Conservation (phyloP, 164 flowering plant genomes). For the Dillenia suffruticosa region DNA sequence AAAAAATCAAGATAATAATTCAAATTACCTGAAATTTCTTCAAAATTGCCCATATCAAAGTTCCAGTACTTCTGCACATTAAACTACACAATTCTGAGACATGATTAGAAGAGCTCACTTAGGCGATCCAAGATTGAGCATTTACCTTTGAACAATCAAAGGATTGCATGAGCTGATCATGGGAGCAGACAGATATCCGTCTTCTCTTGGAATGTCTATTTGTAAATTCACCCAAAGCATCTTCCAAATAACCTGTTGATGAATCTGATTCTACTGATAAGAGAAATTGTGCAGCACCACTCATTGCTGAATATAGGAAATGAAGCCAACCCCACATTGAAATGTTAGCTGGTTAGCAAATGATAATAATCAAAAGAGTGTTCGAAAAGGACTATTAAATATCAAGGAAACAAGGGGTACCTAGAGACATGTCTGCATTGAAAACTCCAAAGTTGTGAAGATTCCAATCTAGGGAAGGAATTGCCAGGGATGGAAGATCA, state of each 20-base stretch:
- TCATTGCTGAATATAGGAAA: conserved; percentile 28
- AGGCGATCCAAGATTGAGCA: not conserved
- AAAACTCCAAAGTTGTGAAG: conserved; percentile 45
- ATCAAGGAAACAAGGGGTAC: conserved; percentile 16
- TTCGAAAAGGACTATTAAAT: not conserved
- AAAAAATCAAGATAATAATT: not conserved
- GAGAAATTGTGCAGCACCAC: conserved; percentile 15
- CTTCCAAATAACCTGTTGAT: conserved; percentile 66
- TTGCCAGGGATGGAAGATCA: conserved; percentile 43
- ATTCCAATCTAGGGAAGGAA: conserved; percentile 45
- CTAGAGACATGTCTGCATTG: conserved; percentile 56
- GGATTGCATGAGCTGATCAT: conserved; percentile 2
- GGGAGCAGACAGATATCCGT: conserved; percentile 18
- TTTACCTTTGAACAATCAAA: conserved; percentile 20
- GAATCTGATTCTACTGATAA: conserved; percentile 25
- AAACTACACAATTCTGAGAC: not conserved
- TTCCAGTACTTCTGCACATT: conserved; percentile 24
- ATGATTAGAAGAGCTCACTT: not conserved
- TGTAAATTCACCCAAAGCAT: conserved; percentile 48
- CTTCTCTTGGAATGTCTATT: conserved; percentile 40
- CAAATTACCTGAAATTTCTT: conserved; percentile 19
- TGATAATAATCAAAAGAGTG: not conserved
- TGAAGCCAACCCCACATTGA: not conserved
- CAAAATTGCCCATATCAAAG: conserved; percentile 2
- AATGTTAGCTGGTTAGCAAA: not conserved